phyloP scores from a whole-genome alignment of 2,329 filamentous ascomycete genomes.

The Trichoderma endophyticum region DNA sequence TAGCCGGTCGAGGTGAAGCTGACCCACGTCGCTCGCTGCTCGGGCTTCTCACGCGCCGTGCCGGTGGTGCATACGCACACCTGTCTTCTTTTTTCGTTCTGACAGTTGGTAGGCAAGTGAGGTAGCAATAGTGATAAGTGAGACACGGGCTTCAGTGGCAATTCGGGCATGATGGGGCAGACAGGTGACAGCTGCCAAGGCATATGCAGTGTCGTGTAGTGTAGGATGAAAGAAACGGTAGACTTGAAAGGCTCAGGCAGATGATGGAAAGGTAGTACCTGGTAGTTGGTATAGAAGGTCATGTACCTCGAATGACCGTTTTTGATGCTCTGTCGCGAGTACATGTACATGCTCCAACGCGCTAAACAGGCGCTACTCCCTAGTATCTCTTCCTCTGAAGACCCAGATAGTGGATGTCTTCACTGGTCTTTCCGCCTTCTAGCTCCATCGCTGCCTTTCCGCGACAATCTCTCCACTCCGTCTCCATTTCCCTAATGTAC shows the following conservation, averaged over 20 bases:
- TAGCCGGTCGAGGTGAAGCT: not conserved
- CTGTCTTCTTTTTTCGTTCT: not conserved
- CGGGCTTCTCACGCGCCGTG: not conserved
- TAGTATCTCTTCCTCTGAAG: not conserved
- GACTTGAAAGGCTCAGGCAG: not conserved
- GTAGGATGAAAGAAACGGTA: not conserved
- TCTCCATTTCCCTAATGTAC: constrained; percentile 15
- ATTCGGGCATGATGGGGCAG: not conserved
- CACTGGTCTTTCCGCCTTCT: not conserved
- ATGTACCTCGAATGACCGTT: not conserved
- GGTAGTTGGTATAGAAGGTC: no score
- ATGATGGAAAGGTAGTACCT: not conserved
- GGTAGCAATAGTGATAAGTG: not conserved
- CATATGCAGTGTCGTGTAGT: not conserved
- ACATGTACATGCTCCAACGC: not conserved
- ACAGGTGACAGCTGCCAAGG: not conserved
- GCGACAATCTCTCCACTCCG: constrained; percentile 7
- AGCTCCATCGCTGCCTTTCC: constrained; percentile 1
- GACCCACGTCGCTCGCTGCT: not conserved
- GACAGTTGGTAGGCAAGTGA: not conserved
- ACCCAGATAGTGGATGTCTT: not conserved
- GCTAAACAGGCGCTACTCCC: not conserved
- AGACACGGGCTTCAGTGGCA: not conserved
- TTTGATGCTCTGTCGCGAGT: not conserved
- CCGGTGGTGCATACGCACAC: not conserved